A percentile compares a stretch with the other conserved stretches of the same genome.
Evolutionary conservation across 2,329 filamentous ascomycete genomes (phyloP).

Genomic region (Bipolaris cookei): DNA sequence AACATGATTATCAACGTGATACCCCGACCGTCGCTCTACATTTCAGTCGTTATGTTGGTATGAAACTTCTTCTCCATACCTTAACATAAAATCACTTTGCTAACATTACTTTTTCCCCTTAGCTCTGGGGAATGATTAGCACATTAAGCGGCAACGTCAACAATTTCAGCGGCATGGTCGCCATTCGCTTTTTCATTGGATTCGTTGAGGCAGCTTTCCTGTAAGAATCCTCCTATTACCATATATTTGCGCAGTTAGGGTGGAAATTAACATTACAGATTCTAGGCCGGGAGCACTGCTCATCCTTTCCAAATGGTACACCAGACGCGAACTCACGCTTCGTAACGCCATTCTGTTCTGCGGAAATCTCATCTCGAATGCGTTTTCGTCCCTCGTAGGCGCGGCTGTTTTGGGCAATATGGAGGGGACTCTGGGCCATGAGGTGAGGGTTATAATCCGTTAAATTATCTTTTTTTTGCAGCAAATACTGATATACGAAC

Average conservation of each 20-base stretch:
- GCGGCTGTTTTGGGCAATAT: conserved; percentile 51
- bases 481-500: not conserved
- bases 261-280: not conserved
- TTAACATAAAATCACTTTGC: not conserved
- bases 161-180: conserved; percentile 48
- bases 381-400: conserved; percentile 54
- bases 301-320: conserved; percentile 72
- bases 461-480: not conserved
- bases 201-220: conserved; percentile 58
- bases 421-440: conserved; percentile 44
- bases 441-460: not conserved
- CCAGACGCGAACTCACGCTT: conserved; percentile 56
- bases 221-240: not conserved
- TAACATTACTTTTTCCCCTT: not conserved
- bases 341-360: conserved; percentile 52
- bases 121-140: conserved; percentile 50
- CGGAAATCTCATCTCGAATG: conserved; percentile 53
- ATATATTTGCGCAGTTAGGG: not conserved
- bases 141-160: conserved; percentile 43
- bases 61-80: not conserved
- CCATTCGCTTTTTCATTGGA: conserved; percentile 48
- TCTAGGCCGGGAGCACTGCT: conserved; percentile 63
- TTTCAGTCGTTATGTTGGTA: conserved; percentile 44
- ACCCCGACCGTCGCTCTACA: conserved; percentile 44
- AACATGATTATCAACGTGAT: conserved; percentile 55